Evolutionary conservation across 2,329 filamentous ascomycete genomes (phyloP).

Genomic region (Botrytis byssoidea): DNA sequence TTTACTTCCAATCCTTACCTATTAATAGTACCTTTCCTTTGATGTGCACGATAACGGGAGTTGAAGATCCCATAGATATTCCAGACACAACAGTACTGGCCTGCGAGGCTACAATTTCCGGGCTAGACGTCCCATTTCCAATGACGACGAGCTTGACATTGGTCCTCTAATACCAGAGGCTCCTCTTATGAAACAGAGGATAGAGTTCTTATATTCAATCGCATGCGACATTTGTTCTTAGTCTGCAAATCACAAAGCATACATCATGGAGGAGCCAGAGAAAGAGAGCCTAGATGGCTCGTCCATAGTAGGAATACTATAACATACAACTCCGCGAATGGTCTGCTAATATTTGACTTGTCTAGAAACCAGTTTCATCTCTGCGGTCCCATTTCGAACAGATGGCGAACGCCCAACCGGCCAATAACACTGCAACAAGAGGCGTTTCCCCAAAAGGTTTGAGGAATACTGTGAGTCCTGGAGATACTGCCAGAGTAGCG

Average conservation of each 20-base stretch:
- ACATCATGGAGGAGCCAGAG: conserved; percentile 45
- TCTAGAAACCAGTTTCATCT: conserved; percentile 76
- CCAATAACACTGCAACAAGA: conserved; percentile 35
- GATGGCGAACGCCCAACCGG: conserved; percentile 54
- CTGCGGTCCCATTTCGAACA: conserved; percentile 80
- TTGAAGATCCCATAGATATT: neutral
- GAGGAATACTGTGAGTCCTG: conserved; percentile 24
- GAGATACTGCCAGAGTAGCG: conserved; percentile 26
- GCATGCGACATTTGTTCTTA: conserved; percentile 13
- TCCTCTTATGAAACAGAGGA: conserved; percentile 13
- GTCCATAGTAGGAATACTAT: conserved; percentile 61
- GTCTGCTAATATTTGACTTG: conserved; percentile 22
- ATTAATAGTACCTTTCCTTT: conserved; percentile 6
- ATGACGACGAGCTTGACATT: conserved; percentile 19
- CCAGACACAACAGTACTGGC: conserved; percentile 9
- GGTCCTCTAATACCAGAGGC: conserved; percentile 21
- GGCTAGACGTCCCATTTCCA: conserved; percentile 20
- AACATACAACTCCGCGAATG: neutral
- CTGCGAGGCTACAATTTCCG: conserved; percentile 14
- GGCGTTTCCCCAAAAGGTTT: conserved; percentile 34
- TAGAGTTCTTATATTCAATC: neutral
- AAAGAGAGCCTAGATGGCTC: conserved; percentile 70
- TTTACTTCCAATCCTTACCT: neutral
- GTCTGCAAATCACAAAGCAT: conserved; percentile 4
- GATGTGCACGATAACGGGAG: conserved; percentile 6